Evolutionary conservation across 352 stramenopile species (phyloP), one percentile per base, ranked within the genome.

Genomic region (Pythium coloratum): DNA sequence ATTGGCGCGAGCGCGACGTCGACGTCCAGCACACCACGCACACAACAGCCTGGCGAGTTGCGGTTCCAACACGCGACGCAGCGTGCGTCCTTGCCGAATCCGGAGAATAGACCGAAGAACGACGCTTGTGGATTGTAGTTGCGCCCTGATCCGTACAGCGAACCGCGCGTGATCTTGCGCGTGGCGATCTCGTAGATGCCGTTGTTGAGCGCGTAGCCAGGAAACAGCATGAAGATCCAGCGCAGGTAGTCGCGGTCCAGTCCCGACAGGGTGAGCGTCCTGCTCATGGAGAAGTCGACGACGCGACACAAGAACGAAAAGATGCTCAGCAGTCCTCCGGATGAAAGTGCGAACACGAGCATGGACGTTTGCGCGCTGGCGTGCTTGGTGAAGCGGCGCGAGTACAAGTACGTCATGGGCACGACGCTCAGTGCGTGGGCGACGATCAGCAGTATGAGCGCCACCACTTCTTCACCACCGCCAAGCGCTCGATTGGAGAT

Each of bases 261-360:
- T 1, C 73, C 75, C 6, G 84, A 83, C 4, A 92, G 65, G 20
- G 79, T 86, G n/a, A 91, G 75, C 9, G 69, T 72, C 2, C 46
- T n/a, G 12, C 28, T 55, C 66, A 72, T 67, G n/a, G 33, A 38
- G 53, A 70, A 90, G 59, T 89, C 76, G 7, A 92, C 80, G 28
- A 92, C 64, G 24, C 84, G 81, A 56, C 84, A 92, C 50, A 92
- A 49, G 55, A 92, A 90, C 40, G 84, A 92, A 58, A 92, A 87
- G 50, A 92, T 90, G 49, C 81, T 90, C 26, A 92, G 65, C 53
- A 92, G 64, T 6, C 79, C 81, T 20, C 81, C 84, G 0, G 80
- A 82, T 20, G 80, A 76, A 0, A 93, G 70, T 1, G 72, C 70
- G 49, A 93, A 86, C 6, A 90, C 79, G 28, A 93, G 69, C 51